Percentiles rank a stretch among this genome's conserved stretches.
These are phyloP conservation scores for Skeletonema grethae DNA, from an alignment of 108 stramenopile species.

Conservation along the genomic window DNA sequence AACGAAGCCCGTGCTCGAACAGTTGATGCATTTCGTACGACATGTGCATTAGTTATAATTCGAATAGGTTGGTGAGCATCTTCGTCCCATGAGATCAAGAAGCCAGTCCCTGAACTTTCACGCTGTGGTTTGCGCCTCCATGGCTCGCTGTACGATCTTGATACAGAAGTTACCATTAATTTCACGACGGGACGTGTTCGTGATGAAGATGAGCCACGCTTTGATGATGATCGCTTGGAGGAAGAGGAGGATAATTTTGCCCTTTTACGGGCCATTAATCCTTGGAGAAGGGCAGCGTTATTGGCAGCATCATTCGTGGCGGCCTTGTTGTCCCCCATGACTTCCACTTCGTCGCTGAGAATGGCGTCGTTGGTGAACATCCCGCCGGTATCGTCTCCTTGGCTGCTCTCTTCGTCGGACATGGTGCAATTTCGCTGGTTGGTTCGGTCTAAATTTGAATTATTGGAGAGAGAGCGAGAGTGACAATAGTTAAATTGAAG, in stretches of 20 bases:
- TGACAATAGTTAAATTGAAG: too few relatives aligned
- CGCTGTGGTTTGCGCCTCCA: conserved; percentile 34
- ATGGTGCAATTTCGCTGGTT: neutral
- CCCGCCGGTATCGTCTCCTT: neutral
- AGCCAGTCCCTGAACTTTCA: conserved; percentile 36
- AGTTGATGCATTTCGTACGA: conserved; percentile 56
- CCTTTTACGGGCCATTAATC: neutral
- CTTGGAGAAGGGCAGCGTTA: neutral
- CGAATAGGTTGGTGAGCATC: conserved; percentile 20
- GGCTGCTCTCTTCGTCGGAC: conserved; percentile 4
- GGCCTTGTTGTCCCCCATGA: neutral
- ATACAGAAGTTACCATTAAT: conserved; percentile 28
- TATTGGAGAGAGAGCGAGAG: too few relatives aligned
- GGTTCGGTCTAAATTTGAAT: too few relatives aligned
- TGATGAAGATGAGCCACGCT: conserved; percentile 13
- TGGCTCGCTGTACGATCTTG: conserved; percentile 39
- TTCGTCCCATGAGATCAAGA: conserved; percentile 25
- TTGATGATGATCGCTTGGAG: neutral
- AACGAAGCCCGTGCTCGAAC: conserved; percentile 53
- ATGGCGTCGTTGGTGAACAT: neutral
- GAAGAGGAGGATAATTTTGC: neutral
- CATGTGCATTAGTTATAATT: conserved; percentile 76
- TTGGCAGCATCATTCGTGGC: neutral
- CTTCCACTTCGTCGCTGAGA: neutral
- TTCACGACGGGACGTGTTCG: conserved; percentile 41